A percentile compares a stretch with the other conserved stretches of the same genome.
These are phyloP conservation scores for Ogataea ganodermae DNA, from an alignment of 805 yeast genomes.

Conservation along the genomic window DNA sequence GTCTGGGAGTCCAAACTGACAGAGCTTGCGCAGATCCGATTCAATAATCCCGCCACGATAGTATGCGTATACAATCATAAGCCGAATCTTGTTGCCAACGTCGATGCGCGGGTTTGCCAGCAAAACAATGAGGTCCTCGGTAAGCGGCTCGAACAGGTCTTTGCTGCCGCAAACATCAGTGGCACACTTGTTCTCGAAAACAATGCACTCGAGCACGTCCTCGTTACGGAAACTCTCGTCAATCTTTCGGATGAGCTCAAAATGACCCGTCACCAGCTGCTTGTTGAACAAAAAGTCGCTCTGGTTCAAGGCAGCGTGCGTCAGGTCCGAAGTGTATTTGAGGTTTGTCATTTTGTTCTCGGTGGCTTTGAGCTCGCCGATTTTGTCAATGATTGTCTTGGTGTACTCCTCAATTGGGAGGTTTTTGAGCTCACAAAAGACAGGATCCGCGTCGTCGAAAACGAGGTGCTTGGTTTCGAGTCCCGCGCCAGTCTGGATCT, in stretches of 20 bases:
- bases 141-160: conserved; percentile 53
- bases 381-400: conserved; percentile 22
- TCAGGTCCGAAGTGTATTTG: conserved; percentile 29
- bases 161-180: conserved; percentile 71
- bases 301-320: conserved; percentile 33
- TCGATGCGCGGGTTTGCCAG: conserved; percentile 52
- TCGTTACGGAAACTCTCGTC: conserved; percentile 52
- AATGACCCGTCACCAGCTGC: conserved; percentile 33
- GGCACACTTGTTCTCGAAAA: conserved; percentile 80
- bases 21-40: conserved; percentile 69
- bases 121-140: conserved; percentile 57
- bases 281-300: conserved; percentile 26
- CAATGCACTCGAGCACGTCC: conserved; percentile 57
- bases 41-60: conserved; percentile 81
- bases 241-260: conserved; percentile 52
- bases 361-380: conserved; percentile 27
- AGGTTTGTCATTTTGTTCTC: conserved; percentile 28
- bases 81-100: conserved; percentile 69
- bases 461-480: conserved; percentile 25
- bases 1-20: conserved; percentile 48
- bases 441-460: conserved; percentile 30
- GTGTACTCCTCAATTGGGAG: conserved; percentile 30
- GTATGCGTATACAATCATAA: conserved; percentile 71
- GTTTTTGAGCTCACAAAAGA: conserved; percentile 30
- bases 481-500: conserved; percentile 31